Base-by-base conservation (phyloP, 208 protist species). In the Balamuthia mandrillaris region DNA sequence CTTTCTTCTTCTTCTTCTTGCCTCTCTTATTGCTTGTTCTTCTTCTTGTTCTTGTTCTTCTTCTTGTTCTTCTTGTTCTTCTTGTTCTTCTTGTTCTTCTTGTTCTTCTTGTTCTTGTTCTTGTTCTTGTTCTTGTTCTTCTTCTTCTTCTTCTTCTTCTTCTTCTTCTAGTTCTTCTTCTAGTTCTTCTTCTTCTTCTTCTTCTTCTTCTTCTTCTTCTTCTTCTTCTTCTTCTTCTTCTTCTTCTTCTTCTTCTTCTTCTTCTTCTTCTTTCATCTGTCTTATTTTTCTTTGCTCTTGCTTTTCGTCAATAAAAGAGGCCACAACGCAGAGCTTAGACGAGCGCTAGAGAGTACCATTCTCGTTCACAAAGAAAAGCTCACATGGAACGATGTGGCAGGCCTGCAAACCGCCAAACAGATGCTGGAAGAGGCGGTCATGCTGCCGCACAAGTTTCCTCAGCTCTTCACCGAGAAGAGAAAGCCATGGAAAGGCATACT, bases 381-480 rank as follows among this genome's bases (percentile, higher is more conserved):
- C 9, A 87, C 90, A 37, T 98, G 94, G 95, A 70, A 89, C 35
- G 95, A 98, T 88, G 95, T 99, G n/a, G 96, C 95, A 9, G 98
- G 98, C 51, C 95, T 99, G 63, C 91, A 95, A 16, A 89, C 93
- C 12, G 98, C 98, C 54, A 97, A 99, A 68, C 52, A 94, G 42
- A 93, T 96, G 5, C 92, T 99, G 12, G 92, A 98, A 60, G 98
- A 99, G 84, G 97, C 97, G 24, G 96, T 98, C 0, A 95, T 98
- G 37, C 87, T 99, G 18, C 98, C 98, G 2, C 86, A 95, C 21
- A 95, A 92, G 74, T 98, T 98, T 83, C 98, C 98, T 12, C 93
- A 97, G 6, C 90, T 99, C 58, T 99, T 99, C 88, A 39, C 41
- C 39, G 75, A 54, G 35, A 92, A 94, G 10, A 89, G 96, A 47